phyloP scores from a whole-genome alignment of 2,329 filamentous ascomycete genomes.

The Sclerotinia subarctica region DNA sequence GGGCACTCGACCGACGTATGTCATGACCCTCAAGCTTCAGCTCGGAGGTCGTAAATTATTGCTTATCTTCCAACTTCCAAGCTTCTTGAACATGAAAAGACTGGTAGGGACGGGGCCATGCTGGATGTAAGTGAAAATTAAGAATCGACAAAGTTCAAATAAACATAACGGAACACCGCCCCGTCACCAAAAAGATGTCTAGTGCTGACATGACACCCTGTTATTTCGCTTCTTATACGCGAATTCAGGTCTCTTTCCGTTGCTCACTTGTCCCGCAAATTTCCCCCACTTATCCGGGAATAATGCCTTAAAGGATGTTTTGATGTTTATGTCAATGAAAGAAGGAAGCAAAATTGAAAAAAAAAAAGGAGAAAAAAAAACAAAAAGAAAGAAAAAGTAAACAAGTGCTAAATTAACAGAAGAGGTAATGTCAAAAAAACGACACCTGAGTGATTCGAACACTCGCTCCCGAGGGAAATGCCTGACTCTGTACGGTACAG shows the following conservation, averaged over 20 bases:
- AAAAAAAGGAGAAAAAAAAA: too few relatives aligned
- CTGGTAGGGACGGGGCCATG: neutral
- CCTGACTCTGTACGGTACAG: neutral
- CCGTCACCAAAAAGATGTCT: neutral
- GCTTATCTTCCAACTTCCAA: too few relatives aligned
- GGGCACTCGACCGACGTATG: too few relatives aligned
- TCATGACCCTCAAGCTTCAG: too few relatives aligned
- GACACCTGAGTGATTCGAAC: conserved; percentile 18
- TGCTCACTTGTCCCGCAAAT: neutral
- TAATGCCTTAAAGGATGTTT: neutral
- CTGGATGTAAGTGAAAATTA: neutral
- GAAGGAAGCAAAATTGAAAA: neutral
- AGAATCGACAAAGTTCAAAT: neutral
- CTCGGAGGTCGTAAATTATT: too few relatives aligned
- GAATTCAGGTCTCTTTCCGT: neutral
- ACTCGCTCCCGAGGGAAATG: conserved; percentile 16
- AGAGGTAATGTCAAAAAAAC: neutral
- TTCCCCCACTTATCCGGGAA: neutral
- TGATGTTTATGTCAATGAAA: too few relatives aligned
- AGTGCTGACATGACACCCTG: conserved; percentile 2
- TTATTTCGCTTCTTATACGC: neutral
- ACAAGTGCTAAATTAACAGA: neutral
- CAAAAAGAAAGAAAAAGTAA: too few relatives aligned
- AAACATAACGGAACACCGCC: neutral
- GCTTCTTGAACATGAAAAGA: neutral